A percentile compares a stretch with the other conserved stretches of the same genome.
These are phyloP conservation scores for Colletotrichum cereale DNA, from an alignment of 2,329 filamentous ascomycete genomes.

Conservation along the genomic window DNA sequence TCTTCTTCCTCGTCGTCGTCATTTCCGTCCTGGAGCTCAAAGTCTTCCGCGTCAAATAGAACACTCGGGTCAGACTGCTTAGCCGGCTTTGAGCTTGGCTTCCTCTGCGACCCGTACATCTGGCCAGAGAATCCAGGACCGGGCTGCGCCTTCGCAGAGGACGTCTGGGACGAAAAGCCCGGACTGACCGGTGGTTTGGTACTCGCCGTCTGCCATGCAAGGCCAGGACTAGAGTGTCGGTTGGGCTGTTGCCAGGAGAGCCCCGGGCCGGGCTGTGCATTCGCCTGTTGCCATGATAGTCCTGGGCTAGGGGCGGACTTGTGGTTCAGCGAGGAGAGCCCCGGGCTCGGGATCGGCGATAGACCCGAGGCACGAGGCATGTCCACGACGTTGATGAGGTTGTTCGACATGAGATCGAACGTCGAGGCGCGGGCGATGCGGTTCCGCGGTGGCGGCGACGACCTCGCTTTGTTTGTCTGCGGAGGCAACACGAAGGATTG, in stretches of 20 bases:
- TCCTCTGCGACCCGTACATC: constrained; percentile 9
- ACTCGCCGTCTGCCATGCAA: constrained; percentile 12
- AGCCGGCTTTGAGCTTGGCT: constrained; percentile 12
- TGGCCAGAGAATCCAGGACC: constrained; percentile 42
- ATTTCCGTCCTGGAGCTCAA: constrained; percentile 56
- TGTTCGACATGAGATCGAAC: constrained; percentile 67
- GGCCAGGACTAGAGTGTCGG: constrained; percentile 18
- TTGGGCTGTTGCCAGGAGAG: constrained; percentile 9
- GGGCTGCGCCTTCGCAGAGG: constrained; percentile 40
- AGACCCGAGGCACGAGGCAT: constrained; percentile 22
- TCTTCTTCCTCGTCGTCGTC: constrained; percentile 51
- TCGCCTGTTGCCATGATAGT: constrained; percentile 6
- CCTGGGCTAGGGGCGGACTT: constrained; percentile 10
- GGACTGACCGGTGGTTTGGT: constrained; percentile 18
- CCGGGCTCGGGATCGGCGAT: constrained; percentile 35
- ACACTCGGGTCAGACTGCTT: constrained; percentile 62
- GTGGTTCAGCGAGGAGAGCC: constrained; percentile 10
- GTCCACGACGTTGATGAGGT: constrained; percentile 56
- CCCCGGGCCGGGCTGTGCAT: constrained; percentile 24
- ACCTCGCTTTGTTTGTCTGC: constrained; percentile 25
- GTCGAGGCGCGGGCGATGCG: constrained; percentile 62
- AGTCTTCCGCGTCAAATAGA: constrained; percentile 75
- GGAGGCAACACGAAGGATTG: constrained; percentile 37
- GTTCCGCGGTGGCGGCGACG: constrained; percentile 43
- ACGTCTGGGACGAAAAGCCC: constrained; percentile 14